Base-by-base conservation (phyloP, 1,139 yeast genomes). In the Wickerhamomyces sp. region DNA sequence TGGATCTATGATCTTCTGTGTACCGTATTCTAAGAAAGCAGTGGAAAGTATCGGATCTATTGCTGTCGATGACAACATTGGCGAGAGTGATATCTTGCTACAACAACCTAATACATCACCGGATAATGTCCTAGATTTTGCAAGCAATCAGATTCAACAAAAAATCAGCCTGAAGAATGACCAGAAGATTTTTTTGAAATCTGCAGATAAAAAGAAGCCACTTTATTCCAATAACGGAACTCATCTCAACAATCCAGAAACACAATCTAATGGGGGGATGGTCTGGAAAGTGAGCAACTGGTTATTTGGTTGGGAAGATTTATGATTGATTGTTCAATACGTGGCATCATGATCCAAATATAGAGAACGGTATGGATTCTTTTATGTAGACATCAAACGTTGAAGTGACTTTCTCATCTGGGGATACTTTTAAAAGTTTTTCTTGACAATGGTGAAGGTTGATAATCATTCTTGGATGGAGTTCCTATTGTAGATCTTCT, bases 1-100 rank as follows among this genome's bases (percentile, higher is more conserved):
- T 45, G 93, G 90, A 0, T 75, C 78, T 15, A 72, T 84, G 44
- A 71, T 88, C 46, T 96, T 96, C 1, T 93, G 93, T 47, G 80
- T 86, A 15, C 81, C 93, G 36, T 78, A 84, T 63, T 71, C 76
- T 43, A 80, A 77, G 54, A 71, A 70, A 35, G 76, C 82, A 1
- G 72, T 83, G 31, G 91, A 84, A 58, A 80, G 80, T 55, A 66
- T 84, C 45, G 79, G 83, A 30, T 78, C 81, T 39, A 67, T 81
- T 49, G 72, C 70, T 44, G 68, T 83, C 43, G 71, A 72, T 11
- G 83, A 82, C 52, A 84, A 83, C 55, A 71, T 82, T 35, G 90
- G 89, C 1, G 63, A 55, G 27, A 51, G 46, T 35, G 48, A 50
- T 36, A 41, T 52, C n/a, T 41, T 47, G 9, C 31, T 48, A 15